These are phyloP conservation scores for Combretum micranthum DNA, from an alignment of 345 rosid genomes.

Conservation along the genomic window DNA sequence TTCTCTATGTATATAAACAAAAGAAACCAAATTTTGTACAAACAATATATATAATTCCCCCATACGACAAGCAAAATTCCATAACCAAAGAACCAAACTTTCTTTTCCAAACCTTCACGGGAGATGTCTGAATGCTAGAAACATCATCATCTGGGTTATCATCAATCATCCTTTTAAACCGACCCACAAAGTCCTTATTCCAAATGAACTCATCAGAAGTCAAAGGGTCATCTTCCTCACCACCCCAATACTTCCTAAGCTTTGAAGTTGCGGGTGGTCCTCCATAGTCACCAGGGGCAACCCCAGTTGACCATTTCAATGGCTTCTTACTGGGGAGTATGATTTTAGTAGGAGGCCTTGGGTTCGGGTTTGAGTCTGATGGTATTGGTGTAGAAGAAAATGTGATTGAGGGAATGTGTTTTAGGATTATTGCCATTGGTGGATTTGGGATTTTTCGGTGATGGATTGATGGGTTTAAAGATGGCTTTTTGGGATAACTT, in stretches of 20 bases:
- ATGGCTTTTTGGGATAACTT: too few species aligned
- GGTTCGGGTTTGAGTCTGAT: conserved; percentile 35
- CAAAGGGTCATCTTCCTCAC: conserved; percentile 76
- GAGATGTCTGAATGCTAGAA: conserved; percentile 21
- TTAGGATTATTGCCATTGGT: too few species aligned
- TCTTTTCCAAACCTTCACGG: conserved; percentile 34
- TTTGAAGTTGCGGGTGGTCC: conserved; percentile 74
- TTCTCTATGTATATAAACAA: too few species aligned
- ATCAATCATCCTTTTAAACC: conserved; percentile 58
- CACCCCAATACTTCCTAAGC: conserved; percentile 88
- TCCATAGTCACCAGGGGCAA: conserved; percentile 91
- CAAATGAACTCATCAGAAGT: conserved; percentile 82
- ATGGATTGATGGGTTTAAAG: too few species aligned
- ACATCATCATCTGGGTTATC: conserved; percentile 25
- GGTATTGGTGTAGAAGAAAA: conserved; percentile 45
- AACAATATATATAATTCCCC: background rate
- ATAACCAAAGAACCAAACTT: background rate
- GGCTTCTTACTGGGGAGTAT: conserved; percentile 79
- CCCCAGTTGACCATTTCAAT: conserved; percentile 81
- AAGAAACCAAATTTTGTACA: background rate
- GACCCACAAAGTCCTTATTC: conserved; percentile 85
- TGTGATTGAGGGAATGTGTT: conserved; percentile 26
- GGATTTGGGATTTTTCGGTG: too few species aligned
- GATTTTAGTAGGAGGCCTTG: conserved; percentile 50
- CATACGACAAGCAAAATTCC: background rate